These are phyloP conservation scores for Neoboletus subvelutipes DNA, from an alignment of 768 basidiomycete genomes.

Conservation along the genomic window DNA sequence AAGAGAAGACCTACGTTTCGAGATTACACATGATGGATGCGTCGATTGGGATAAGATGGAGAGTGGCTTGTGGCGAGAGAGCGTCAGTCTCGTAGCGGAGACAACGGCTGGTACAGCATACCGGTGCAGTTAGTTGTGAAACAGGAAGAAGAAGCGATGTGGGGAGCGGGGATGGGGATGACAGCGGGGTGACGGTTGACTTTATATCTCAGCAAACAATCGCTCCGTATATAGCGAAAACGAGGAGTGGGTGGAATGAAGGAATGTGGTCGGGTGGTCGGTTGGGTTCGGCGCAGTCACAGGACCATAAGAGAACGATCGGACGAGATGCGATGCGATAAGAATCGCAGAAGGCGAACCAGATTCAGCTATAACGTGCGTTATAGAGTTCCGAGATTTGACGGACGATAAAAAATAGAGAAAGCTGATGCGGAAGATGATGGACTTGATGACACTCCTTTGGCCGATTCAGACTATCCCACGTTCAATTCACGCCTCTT, in stretches of 20 bases:
- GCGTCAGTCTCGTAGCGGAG: conserved; percentile 3
- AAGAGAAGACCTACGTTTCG: conserved; percentile 45
- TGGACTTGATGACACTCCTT: conserved; percentile 4
- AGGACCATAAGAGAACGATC: conserved; percentile 32
- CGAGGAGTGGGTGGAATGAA: conserved; percentile 16
- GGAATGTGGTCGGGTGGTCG: conserved; percentile 12
- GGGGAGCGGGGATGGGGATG: conserved; percentile 13
- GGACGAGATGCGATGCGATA: conserved; percentile 32
- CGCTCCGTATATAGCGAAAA: conserved; percentile 16
- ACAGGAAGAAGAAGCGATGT: conserved; percentile 9
- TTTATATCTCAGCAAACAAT: conserved; percentile 32
- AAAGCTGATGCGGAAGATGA: conserved; percentile 11
- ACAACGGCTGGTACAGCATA: conserved; percentile 13
- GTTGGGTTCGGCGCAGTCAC: conserved; percentile 27
- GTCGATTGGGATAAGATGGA: conserved; percentile 8
- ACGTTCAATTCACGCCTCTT: too few relatives aligned
- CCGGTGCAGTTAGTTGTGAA: conserved; percentile 12
- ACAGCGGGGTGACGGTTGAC: conserved; percentile 15
- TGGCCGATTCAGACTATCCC: neutral
- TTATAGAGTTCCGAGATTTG: conserved; percentile 24
- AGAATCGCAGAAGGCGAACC: conserved; percentile 19
- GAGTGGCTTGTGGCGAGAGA: conserved; percentile 1
- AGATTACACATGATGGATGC: conserved; percentile 51
- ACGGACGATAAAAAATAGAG: conserved; percentile 16
- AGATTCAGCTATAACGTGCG: conserved; percentile 7